Base-by-base conservation (phyloP, 495 filamentous ascomycete species). In the Penicillium subrubescens region DNA sequence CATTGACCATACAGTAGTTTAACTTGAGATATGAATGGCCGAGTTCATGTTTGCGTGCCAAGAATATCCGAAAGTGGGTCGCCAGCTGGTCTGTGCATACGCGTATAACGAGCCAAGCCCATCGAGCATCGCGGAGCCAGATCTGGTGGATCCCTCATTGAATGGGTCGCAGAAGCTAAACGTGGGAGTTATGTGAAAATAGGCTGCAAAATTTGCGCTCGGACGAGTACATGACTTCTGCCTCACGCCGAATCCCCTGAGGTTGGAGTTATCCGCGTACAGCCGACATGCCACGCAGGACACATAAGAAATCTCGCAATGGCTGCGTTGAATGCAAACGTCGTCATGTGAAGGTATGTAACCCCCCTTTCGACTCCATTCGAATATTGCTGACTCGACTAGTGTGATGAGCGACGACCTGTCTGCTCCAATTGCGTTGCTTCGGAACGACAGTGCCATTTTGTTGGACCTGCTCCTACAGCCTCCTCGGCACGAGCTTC, bases 301-400 rank as follows among this genome's bases (percentile, higher is more conserved):
- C 71, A 8, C 77, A 79, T 57, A 69, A 60, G 43, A 80, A 80
- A 48, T 78, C 74, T 33, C 68, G 75, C n/a, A 71, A 72, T 57
- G 78, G 77, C 29, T 79, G 75, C 57, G 31, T 72, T 8, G 72
- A 75, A 67, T 79, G 75, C 59, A 80, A 80, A 59, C 72, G 72
- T 51, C 75, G 75, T 23, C 76, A 77, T 37, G 69, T 79, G 39
- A 80, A 80, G 69, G 77, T 76, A 63, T 33, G 64, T 2, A 31
- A 37, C 1, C 19, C n/a, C 12, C 17, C 4, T 15, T 19, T 1
- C 15, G 27, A n/a, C 8, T 23, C n/a, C 29, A 35, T 25, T 44
- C 46, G 51, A 33, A 8, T 21, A 14, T 27, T n/a, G 11, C 60
- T 67, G 41, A 67, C 25, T 44, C 2, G n/a, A 10, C 15, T 50